Conservation (phyloP, 139 green algal genomes). For the Chlorella sp. region DNA sequence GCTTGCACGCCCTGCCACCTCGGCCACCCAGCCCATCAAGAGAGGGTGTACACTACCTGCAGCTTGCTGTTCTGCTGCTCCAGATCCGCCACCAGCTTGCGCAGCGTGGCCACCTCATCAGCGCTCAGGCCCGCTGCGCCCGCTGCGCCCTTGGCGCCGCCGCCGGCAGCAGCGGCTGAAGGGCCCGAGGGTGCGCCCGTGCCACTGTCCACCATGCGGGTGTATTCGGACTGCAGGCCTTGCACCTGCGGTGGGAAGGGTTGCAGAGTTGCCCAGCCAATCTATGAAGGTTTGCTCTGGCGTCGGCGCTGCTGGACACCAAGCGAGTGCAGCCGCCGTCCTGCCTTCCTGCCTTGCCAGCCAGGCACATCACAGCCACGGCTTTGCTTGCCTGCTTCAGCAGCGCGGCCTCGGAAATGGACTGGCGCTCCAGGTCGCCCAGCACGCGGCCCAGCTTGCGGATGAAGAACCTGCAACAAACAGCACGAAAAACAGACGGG, state of each 20-base stretch:
- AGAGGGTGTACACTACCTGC: background rate
- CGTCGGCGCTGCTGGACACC: too few relatives aligned
- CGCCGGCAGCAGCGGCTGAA: background rate
- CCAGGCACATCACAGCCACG: too few relatives aligned
- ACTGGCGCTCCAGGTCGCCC: slow-evolving; percentile 3
- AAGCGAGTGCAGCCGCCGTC: background rate
- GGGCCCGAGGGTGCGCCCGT: background rate
- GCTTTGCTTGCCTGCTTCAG: slow-evolving; percentile 31
- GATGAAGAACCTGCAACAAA: background rate
- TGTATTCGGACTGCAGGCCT: slow-evolving; percentile 30
- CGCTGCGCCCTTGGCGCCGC: background rate
- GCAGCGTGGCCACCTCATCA: background rate
- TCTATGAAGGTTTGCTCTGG: too few relatives aligned
- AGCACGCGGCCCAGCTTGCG: slow-evolving; percentile 17
- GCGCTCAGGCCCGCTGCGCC: background rate
- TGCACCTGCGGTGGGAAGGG: background rate
- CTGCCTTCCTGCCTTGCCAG: too few relatives aligned
- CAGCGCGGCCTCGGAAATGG: slow-evolving; percentile 10
- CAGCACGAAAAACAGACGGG: too few relatives aligned
- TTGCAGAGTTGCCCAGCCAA: background rate
- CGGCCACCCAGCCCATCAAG: too few relatives aligned
- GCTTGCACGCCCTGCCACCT: too few relatives aligned
- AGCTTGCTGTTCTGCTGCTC: background rate
- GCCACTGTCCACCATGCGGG: slow-evolving; percentile 14
- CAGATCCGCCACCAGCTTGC: background rate